Evolutionary conservation across 805 yeast genomes (phyloP).

Genomic region (Kluyveromyces lactis): DNA sequence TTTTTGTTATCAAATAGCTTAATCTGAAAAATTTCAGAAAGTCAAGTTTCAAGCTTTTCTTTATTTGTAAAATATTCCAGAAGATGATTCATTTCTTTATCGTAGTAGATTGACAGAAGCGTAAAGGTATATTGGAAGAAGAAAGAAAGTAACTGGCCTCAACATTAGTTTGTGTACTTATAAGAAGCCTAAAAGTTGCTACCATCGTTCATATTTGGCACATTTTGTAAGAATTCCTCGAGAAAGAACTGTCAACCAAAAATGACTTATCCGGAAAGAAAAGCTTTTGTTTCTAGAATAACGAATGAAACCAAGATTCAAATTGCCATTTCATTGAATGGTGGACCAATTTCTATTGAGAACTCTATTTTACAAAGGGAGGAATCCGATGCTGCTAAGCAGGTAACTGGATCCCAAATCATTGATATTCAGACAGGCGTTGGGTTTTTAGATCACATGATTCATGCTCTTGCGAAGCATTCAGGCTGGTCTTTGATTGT

Average conservation of each 20-base stretch:
- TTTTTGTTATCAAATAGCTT: neutral
- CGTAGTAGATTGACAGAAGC: too few relatives aligned
- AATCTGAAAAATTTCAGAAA: neutral
- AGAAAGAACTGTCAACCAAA: neutral
- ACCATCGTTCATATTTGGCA: too few relatives aligned
- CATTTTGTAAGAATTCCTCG: too few relatives aligned
- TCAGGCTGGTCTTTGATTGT: slow-evolving; percentile 90
- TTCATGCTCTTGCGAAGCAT: slow-evolving; percentile 94
- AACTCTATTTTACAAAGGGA: slow-evolving; percentile 43
- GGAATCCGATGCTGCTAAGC: slow-evolving; percentile 51
- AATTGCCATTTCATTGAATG: slow-evolving; percentile 74
- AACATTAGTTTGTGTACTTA: too few relatives aligned
- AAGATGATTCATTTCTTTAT: too few relatives aligned
- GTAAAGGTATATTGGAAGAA: too few relatives aligned
- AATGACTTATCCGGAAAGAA: slow-evolving; percentile 21
- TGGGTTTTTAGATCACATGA: slow-evolving; percentile 95
- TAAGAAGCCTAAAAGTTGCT: too few relatives aligned
- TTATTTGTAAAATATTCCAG: too few relatives aligned
- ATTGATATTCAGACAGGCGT: slow-evolving; percentile 84
- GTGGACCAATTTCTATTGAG: slow-evolving; percentile 65
- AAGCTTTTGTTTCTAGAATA: slow-evolving; percentile 39
- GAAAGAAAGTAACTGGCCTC: too few relatives aligned
- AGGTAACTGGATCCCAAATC: slow-evolving; percentile 58
- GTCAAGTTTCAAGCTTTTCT: too few relatives aligned
- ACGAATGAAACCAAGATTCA: slow-evolving; percentile 95